phyloP scores from a whole-genome alignment of 441 rosid species.

The Gossypium davidsonii region DNA sequence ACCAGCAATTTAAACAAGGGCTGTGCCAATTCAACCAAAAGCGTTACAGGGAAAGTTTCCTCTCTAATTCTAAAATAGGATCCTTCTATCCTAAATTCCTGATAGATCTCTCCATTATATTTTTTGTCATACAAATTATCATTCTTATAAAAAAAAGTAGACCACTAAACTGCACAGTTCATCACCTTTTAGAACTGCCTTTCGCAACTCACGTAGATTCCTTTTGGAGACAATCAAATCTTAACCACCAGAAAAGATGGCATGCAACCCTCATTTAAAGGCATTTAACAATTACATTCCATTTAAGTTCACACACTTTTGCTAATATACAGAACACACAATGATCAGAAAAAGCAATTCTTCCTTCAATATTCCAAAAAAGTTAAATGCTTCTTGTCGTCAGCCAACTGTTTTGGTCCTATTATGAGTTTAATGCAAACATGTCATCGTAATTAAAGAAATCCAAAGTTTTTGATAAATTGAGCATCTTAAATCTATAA shows the following conservation, averaged over 20 bases:
- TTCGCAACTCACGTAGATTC: background rate
- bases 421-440: constrained; percentile 1
- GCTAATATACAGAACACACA: background rate
- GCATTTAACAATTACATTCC: background rate
- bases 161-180: background rate
- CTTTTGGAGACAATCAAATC: background rate
- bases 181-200: constrained; percentile 1
- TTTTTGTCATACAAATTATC: background rate
- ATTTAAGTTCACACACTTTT: background rate
- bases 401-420: background rate
- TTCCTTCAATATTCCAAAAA: background rate
- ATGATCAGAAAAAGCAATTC: background rate
- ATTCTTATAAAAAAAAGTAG: background rate
- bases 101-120: background rate
- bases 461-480: constrained; percentile 2
- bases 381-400: background rate
- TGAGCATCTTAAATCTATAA: background rate
- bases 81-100: background rate
- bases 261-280: background rate
- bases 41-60: background rate
- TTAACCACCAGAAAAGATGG: background rate
- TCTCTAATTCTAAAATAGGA: background rate
- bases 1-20: background rate
- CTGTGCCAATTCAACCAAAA: background rate
- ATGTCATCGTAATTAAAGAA: background rate